Conservation (phyloP, 495 filamentous ascomycete genomes). For the Penicillium bovifimosum region DNA sequence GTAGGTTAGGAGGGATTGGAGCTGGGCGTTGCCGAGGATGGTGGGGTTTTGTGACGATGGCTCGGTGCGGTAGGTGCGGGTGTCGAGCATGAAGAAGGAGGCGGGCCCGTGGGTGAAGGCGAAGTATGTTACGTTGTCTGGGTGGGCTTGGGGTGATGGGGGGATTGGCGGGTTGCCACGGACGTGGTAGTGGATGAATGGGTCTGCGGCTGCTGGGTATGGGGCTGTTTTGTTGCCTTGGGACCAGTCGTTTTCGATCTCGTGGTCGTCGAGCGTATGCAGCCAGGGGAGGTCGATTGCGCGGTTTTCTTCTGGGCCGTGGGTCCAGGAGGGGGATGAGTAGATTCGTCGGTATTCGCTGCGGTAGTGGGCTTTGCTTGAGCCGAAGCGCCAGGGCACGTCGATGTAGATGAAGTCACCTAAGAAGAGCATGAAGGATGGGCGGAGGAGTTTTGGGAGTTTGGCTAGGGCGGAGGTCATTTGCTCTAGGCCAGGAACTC, state of each 20-base stretch:
- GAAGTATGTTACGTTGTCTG: conserved; percentile 67
- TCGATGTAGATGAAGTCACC: conserved; percentile 99
- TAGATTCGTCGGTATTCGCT: conserved; percentile 91
- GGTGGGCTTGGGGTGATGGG: conserved; percentile 33
- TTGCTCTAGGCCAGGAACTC: conserved; percentile 70
- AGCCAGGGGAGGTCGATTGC: conserved; percentile 79
- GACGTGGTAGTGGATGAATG: conserved; percentile 81
- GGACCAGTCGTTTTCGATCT: conserved; percentile 90
- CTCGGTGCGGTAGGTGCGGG: conserved; percentile 74
- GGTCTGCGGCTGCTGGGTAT: conserved; percentile 72
- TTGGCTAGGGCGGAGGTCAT: conserved; percentile 52
- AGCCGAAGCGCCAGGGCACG: conserved; percentile 74
- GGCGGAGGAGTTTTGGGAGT: conserved; percentile 52
- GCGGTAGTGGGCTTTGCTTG: conserved; percentile 67
- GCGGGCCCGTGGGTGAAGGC: conserved; percentile 83
- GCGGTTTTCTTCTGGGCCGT: conserved; percentile 37
- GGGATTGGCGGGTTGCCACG: conserved; percentile 71
- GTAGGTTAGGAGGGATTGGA: conserved; percentile 72
- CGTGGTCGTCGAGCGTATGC: conserved; percentile 93
- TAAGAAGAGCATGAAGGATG: conserved; percentile 92
- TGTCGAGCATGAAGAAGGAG: conserved; percentile 92
- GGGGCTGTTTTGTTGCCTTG: conserved; percentile 63
- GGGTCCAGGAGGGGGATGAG: conserved; percentile 81
- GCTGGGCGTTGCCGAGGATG: conserved; percentile 79
- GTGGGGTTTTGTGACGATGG: conserved; percentile 60